Conservation (phyloP, 306 rosid species). For the Trifolium fragiferum region DNA sequence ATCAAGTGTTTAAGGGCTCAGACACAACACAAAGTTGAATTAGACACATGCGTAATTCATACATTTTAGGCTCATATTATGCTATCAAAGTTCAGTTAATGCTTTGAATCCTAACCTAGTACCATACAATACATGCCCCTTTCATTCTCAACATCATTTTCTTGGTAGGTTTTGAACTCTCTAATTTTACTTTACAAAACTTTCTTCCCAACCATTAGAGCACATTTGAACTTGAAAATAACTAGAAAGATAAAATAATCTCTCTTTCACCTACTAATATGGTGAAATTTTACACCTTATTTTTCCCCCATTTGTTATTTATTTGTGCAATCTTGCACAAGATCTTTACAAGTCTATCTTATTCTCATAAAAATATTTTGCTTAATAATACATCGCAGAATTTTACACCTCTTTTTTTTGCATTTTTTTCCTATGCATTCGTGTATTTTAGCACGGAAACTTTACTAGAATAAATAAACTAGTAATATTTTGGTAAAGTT, state of each 20-base stretch:
- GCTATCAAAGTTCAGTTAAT: conserved; percentile 25
- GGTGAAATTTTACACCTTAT: not conserved
- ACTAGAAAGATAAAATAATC: not conserved
- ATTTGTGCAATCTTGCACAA: not conserved
- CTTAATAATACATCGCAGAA: not conserved
- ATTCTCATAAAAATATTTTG: not conserved
- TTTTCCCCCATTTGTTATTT: too few species aligned
- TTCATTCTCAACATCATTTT: conserved; percentile 55
- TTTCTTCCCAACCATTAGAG: conserved; percentile 62
- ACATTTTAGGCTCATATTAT: conserved; percentile 32
- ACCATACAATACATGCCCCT: conserved; percentile 33
- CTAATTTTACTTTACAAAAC: conserved; percentile 34
- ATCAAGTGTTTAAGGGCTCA: conserved; percentile 40
- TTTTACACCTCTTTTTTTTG: not conserved
- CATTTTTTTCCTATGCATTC: not conserved
- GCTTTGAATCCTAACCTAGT: conserved; percentile 54
- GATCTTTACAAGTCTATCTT: not conserved
- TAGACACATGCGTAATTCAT: conserved; percentile 31
- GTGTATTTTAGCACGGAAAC: not conserved
- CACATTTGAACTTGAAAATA: conserved; percentile 53
- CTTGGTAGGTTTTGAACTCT: conserved; percentile 78
- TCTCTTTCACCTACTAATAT: not conserved
- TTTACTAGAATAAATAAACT: not conserved
- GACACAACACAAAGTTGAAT: conserved; percentile 35
- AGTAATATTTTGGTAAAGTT: conserved; percentile 26